Percentiles rank a stretch among this genome's conserved stretches.
These are phyloP conservation scores for Claviceps monticola DNA, from an alignment of 2,329 filamentous ascomycete species.

Conservation along the genomic window DNA sequence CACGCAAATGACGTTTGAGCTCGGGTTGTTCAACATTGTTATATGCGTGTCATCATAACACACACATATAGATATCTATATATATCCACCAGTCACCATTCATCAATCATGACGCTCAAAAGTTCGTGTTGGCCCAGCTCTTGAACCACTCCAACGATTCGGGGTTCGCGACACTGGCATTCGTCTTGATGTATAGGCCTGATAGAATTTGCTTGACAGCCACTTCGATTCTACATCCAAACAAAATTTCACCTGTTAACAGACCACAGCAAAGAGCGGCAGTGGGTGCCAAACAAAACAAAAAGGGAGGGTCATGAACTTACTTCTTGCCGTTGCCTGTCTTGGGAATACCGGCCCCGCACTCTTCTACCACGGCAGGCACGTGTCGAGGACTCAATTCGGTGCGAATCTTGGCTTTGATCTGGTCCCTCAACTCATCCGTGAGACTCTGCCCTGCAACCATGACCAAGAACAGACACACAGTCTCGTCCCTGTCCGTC, in stretches of 20 bases:
- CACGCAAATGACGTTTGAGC: too few relatives aligned
- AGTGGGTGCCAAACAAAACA: neutral
- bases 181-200: slow-evolving; percentile 73
- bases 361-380: slow-evolving; percentile 68
- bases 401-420: slow-evolving; percentile 55
- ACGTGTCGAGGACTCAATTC: slow-evolving; percentile 86
- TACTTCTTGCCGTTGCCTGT: slow-evolving; percentile 94
- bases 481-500: slow-evolving; percentile 67
- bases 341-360: slow-evolving; percentile 68
- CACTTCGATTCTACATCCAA: slow-evolving; percentile 58
- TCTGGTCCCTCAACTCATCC: slow-evolving; percentile 43
- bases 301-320: slow-evolving; percentile 20
- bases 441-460: slow-evolving; percentile 40
- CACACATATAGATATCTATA: neutral
- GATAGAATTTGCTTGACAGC: slow-evolving; percentile 94
- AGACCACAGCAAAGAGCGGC: neutral
- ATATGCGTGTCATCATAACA: neutral
- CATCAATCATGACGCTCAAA: slow-evolving; percentile 8
- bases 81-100: neutral
- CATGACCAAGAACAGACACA: slow-evolving; percentile 81
- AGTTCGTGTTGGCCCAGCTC: slow-evolving; percentile 51
- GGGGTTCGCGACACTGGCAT: slow-evolving; percentile 85
- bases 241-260: neutral
- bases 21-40: too few relatives aligned
- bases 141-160: slow-evolving; percentile 82